Evolutionary conservation across 257 asterid species (phyloP).

Genomic region (Solanum corneliomulleri): DNA sequence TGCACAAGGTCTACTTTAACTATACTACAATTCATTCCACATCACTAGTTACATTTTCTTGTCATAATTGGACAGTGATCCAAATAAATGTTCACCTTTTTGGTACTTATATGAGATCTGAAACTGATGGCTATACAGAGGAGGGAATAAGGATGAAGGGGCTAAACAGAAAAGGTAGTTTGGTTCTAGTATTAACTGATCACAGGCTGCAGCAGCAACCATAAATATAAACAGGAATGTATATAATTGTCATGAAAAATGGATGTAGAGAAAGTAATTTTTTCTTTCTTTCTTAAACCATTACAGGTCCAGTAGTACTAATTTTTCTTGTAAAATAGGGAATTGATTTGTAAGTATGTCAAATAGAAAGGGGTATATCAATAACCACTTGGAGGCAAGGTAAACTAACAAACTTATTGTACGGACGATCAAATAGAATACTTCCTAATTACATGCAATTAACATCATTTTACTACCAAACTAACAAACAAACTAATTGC

Average conservation of each 20-base stretch:
- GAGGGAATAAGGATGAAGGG: not conserved
- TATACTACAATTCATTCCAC: not conserved
- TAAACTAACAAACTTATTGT: not conserved
- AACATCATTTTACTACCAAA: not conserved
- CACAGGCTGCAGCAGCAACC: not conserved
- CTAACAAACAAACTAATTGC: not conserved
- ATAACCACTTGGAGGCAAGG: not conserved
- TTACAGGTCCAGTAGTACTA: not conserved
- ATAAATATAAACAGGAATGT: not conserved
- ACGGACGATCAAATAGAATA: not conserved
- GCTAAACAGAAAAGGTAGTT: not conserved
- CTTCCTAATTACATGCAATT: not conserved
- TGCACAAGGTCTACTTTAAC: not conserved
- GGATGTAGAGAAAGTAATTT: not conserved
- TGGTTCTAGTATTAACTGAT: not conserved
- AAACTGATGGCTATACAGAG: not conserved
- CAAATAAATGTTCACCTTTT: not conserved
- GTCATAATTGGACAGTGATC: not conserved
- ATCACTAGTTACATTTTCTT: not conserved
- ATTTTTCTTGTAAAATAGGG: not conserved
- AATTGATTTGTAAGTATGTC: not conserved
- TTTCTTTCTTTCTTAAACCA: not conserved
- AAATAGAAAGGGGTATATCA: not conserved
- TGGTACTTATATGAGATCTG: not conserved
- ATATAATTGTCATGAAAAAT: not conserved